These are phyloP conservation scores for Drechslerella dactyloides DNA, from an alignment of 2,329 filamentous ascomycete genomes.

Conservation along the genomic window DNA sequence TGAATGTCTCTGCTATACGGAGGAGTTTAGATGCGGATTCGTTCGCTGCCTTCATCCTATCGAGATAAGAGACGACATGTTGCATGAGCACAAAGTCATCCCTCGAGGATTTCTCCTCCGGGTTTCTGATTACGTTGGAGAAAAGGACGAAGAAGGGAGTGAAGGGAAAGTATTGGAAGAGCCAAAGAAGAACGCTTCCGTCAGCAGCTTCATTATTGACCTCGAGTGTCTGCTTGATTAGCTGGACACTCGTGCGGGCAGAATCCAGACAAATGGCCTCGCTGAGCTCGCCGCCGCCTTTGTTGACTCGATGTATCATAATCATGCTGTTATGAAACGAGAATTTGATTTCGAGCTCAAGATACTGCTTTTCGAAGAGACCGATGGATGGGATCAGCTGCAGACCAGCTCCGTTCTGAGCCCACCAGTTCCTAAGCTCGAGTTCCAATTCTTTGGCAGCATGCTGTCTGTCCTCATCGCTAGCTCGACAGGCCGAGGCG, in stretches of 20 bases:
- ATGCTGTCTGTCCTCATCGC: conserved; percentile 58
- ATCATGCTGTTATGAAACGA: conserved; percentile 50
- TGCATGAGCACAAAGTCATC: conserved; percentile 54
- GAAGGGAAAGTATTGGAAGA: conserved; percentile 63
- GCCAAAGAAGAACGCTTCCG: conserved; percentile 57
- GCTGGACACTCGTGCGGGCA: conserved; percentile 43
- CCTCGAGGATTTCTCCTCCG: conserved; percentile 43
- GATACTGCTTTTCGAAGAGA: conserved; percentile 55
- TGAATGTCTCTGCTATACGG: conserved; percentile 54
- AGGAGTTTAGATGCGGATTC: conserved; percentile 54
- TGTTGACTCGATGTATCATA: conserved; percentile 45
- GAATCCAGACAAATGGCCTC: conserved; percentile 47
- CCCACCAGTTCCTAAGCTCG: conserved; percentile 54
- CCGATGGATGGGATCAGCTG: conserved; percentile 43
- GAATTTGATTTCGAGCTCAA: conserved; percentile 55
- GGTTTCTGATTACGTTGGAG: conserved; percentile 62
- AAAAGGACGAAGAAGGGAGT: conserved; percentile 68
- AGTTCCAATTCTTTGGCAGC: conserved; percentile 55
- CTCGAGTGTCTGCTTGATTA: conserved; percentile 47
- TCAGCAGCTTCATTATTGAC: conserved; percentile 56
- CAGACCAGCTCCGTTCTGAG: conserved; percentile 51
- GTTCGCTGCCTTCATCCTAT: conserved; percentile 53
- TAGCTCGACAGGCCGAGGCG: conserved; percentile 58
- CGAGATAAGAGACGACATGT: conserved; percentile 53
- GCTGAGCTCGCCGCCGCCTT: conserved; percentile 38